Evolutionary conservation across 78 protist genomes (phyloP), one percentile per base, ranked within the genome.

Genomic region (Protostelium mycophagum): DNA sequence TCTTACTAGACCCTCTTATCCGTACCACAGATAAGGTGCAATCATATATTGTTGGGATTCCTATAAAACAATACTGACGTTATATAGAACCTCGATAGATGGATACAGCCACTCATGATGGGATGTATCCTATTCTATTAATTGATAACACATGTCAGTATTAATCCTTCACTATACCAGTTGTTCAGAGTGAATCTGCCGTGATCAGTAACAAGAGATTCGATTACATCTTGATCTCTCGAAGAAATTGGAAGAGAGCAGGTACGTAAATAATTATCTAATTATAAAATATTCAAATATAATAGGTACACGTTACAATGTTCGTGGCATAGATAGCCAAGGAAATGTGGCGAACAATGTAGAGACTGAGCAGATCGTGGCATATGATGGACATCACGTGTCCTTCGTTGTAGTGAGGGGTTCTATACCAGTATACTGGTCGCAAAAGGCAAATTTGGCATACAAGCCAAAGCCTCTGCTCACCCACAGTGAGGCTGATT

Each of bases 291-390:
- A n/a, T n/a, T n/a, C n/a, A n/a, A n/a, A n/a, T n/a, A n/a, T n/a
- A n/a, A n/a, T 25, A 51, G 95, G 95, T 85, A 93, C 95, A 25
- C 63, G 95, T 85, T 93, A 93, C 63, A 90, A 90, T 85, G 89
- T 91, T 0, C 37, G 95, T 37, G 95, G 95, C 16, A 88, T 91
- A 0, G 95, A 93, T 88, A 28, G 28, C 35, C 31, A 31, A 63
- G 95, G 95, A 38, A 86, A 87, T 85, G 95, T 93, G 36, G 95
- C 95, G 31, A 93, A 93, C 37, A 89, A 90, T 85, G 95, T 93
- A 5, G 95, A 93, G 37, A 93, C 95, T 1, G 95, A 93, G 85
- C 95, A 93, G 83, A 87, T 93, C 25, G 63, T 90, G 38, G 83
- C 38, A 35, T 36, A 29, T 37, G 34, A 90, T 31, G 90, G 83